A percentile compares a stretch with the other conserved stretches of the same genome.
These are phyloP conservation scores for Petrea volubilis DNA, from an alignment of 257 asterid species.

Conservation along the genomic window DNA sequence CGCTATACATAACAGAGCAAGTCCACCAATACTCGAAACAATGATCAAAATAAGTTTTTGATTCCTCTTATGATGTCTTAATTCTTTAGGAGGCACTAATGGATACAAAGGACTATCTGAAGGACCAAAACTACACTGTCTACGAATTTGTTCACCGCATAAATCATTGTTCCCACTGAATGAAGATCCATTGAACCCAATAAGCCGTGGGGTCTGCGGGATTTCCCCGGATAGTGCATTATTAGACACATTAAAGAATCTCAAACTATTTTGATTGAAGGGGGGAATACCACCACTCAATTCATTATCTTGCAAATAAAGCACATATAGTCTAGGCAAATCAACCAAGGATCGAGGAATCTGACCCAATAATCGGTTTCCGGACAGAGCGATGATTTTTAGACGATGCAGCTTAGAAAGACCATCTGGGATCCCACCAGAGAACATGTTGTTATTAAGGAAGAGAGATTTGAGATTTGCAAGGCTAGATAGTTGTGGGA, in stretches of 20 bases:
- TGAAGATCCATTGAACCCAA: conserved; percentile 56
- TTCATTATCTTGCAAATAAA: conserved; percentile 68
- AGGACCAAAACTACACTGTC: conserved; percentile 42
- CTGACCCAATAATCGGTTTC: conserved; percentile 57
- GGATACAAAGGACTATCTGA: conserved; percentile 58
- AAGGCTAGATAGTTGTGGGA: conserved; percentile 68
- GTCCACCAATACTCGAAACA: conserved; percentile 45
- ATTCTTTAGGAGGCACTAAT: conserved; percentile 21
- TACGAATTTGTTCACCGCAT: conserved; percentile 52
- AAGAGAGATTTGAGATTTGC: conserved; percentile 71
- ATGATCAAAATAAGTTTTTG: conserved; percentile 48
- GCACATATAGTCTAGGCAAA: conserved; percentile 53
- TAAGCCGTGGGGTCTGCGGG: conserved; percentile 50
- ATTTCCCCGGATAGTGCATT: conserved; percentile 68
- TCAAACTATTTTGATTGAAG: conserved; percentile 59
- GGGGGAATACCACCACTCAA: conserved; percentile 71
- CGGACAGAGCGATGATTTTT: conserved; percentile 61
- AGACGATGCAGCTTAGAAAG: conserved; percentile 65
- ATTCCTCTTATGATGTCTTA: conserved; percentile 17
- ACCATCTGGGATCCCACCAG: conserved; percentile 60
- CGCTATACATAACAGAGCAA: conserved; percentile 34
- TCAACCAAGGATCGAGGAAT: conserved; percentile 52
- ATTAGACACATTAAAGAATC: conserved; percentile 76
- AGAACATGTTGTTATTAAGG: conserved; percentile 64
- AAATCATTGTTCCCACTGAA: conserved; percentile 52